phyloP scores from a whole-genome alignment of 768 basidiomycete genomes.

The Trametes cingulata region DNA sequence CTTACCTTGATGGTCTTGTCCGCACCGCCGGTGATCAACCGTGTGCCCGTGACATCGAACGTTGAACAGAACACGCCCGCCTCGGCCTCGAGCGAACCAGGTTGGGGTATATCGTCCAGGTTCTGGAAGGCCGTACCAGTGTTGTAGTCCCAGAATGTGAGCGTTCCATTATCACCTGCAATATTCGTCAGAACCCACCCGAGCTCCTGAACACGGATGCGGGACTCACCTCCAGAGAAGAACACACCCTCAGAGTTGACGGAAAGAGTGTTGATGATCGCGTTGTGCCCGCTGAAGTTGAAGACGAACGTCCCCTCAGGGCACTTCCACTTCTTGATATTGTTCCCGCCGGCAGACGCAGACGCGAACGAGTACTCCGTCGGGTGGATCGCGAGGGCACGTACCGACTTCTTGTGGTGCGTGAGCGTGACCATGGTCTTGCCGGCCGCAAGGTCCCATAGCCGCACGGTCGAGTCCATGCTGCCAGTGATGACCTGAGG shows the following conservation, averaged over 20 bases:
- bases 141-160: slow-evolving; percentile 93
- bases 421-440: slow-evolving; percentile 96
- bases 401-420: slow-evolving; percentile 99
- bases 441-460: slow-evolving; percentile 98
- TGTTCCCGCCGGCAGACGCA: slow-evolving; percentile 97
- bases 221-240: slow-evolving; percentile 85
- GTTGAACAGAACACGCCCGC: slow-evolving; percentile 96
- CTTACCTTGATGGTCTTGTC: slow-evolving; percentile 98
- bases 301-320: slow-evolving; percentile 95
- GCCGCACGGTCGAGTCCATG: slow-evolving; percentile 96
- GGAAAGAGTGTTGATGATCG: slow-evolving; percentile 94
- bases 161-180: slow-evolving; percentile 86
- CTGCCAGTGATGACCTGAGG: slow-evolving; percentile 98
- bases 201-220: background rate
- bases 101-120: slow-evolving; percentile 91
- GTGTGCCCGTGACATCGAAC: slow-evolving; percentile 93
- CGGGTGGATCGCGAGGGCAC: slow-evolving; percentile 92
- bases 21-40: slow-evolving; percentile 93
- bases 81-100: slow-evolving; percentile 97
- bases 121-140: slow-evolving; percentile 96
- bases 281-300: slow-evolving; percentile 95
- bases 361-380: slow-evolving; percentile 96
- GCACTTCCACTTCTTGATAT: slow-evolving; percentile 99
- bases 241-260: slow-evolving; percentile 96
- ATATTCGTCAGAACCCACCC: background rate